These are phyloP conservation scores for Heliamphora exappendiculata DNA, from an alignment of 148 eudicot species.

Conservation along the genomic window DNA sequence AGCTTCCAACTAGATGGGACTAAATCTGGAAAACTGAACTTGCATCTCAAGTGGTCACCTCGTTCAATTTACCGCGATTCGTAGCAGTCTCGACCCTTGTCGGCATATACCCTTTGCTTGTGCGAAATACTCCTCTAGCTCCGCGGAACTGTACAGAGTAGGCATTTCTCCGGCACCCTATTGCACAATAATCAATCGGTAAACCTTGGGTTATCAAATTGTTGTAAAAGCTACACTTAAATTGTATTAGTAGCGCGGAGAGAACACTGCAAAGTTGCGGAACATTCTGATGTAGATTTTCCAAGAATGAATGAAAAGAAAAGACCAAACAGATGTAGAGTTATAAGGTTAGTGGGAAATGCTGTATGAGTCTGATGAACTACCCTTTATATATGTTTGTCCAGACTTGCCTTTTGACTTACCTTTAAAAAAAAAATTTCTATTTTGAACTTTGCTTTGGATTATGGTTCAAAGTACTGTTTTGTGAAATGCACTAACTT, in stretches of 20 bases:
- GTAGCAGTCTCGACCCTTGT: conserved; percentile 8
- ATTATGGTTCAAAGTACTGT: neutral
- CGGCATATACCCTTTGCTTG: neutral
- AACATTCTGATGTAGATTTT: neutral
- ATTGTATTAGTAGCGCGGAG: conserved; percentile 1
- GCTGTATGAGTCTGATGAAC: neutral
- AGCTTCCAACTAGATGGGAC: conserved; percentile 66
- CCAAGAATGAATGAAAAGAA: neutral
- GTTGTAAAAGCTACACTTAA: neutral
- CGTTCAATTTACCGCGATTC: conserved; percentile 81
- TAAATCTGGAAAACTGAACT: conserved; percentile 59
- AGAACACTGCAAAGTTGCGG: conserved; percentile 7
- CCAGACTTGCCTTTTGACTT: neutral
- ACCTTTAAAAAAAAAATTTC: too few species aligned
- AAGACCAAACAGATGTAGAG: neutral
- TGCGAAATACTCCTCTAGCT: neutral
- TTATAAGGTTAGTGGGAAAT: neutral
- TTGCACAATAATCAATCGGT: neutral
- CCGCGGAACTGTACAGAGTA: neutral
- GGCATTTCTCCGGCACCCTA: neutral
- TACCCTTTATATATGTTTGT: neutral
- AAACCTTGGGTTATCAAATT: neutral
- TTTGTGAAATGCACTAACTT: too few species aligned
- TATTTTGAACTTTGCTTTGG: neutral
- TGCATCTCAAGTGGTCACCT: conserved; percentile 75